Evolutionary conservation across 2,329 filamentous ascomycete genomes (phyloP).

Genomic region (Ascochyta pisi): DNA sequence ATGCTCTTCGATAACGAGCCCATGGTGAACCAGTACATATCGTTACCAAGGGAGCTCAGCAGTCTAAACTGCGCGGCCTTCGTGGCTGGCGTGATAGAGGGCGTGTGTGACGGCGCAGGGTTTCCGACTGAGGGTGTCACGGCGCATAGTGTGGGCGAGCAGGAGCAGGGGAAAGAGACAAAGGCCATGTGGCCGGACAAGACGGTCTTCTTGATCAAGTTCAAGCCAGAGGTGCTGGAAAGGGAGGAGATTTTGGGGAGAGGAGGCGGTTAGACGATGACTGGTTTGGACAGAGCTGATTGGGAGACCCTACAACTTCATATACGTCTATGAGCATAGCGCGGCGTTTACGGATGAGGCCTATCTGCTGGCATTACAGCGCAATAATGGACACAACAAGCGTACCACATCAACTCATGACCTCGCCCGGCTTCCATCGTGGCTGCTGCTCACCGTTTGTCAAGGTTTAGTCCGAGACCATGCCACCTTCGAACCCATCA

Average conservation of each 20-base stretch:
- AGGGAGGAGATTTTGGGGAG: constrained; percentile 82
- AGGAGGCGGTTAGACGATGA: constrained; percentile 48
- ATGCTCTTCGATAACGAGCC: constrained; percentile 99
- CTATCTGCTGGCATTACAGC: background rate
- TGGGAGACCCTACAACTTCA: background rate
- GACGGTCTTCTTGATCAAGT: constrained; percentile 95
- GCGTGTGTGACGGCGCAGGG: constrained; percentile 89
- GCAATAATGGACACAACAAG: background rate
- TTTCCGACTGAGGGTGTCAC: constrained; percentile 85
- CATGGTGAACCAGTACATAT: constrained; percentile 91
- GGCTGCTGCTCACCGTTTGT: background rate
- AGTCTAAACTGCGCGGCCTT: constrained; percentile 96
- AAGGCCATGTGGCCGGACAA: constrained; percentile 84
- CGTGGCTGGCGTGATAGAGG: constrained; percentile 93
- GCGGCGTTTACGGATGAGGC: constrained; percentile 3
- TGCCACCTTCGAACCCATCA: too few relatives aligned
- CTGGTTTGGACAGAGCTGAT: background rate
- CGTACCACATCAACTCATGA: background rate
- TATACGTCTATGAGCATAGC: constrained; percentile 1
- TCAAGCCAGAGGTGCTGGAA: constrained; percentile 89
- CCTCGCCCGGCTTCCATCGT: background rate
- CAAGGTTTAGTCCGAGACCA: background rate
- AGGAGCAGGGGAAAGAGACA: constrained; percentile 59
- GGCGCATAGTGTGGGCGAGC: constrained; percentile 72
- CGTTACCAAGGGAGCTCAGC: constrained; percentile 92